Evolutionary conservation across 2,329 filamentous ascomycete species (phyloP).

Genomic region (Cladophialophora chaetospira): DNA sequence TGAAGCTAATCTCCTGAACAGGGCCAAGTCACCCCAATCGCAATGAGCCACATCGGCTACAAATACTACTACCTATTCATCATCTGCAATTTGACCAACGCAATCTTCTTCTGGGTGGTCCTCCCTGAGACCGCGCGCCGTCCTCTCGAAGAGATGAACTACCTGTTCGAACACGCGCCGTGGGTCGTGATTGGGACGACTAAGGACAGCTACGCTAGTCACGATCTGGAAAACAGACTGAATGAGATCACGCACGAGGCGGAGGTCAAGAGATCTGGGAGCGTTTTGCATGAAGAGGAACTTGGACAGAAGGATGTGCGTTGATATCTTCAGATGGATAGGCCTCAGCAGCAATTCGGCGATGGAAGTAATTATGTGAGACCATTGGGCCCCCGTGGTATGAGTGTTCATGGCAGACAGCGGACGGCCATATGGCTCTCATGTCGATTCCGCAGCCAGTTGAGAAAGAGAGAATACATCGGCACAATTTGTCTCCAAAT

Average conservation of each 20-base stretch:
- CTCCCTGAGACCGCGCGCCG: constrained; percentile 62
- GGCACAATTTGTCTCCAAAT: too few species aligned
- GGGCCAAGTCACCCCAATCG: constrained; percentile 64
- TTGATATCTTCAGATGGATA: too few species aligned
- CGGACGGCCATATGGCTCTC: too few species aligned
- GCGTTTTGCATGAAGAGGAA: constrained; percentile 28
- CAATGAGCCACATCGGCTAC: constrained; percentile 58
- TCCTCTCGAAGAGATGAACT: constrained; percentile 68
- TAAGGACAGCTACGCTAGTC: constrained; percentile 54
- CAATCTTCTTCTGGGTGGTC: constrained; percentile 67
- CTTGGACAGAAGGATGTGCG: too few species aligned
- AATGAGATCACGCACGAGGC: constrained; percentile 59
- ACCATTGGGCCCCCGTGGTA: too few species aligned
- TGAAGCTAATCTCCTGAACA: neutral
- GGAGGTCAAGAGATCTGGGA: constrained; percentile 18
- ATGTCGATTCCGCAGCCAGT: too few species aligned
- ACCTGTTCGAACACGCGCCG: constrained; percentile 66
- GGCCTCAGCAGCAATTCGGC: neutral
- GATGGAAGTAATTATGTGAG: too few species aligned
- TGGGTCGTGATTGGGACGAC: constrained; percentile 63
- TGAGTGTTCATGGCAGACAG: too few species aligned
- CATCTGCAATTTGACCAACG: constrained; percentile 69
- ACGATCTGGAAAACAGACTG: constrained; percentile 62
- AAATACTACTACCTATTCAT: constrained; percentile 63
- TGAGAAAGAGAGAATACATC: too few species aligned